These are phyloP conservation scores for Lophiostoma macrostomum DNA, from an alignment of 495 filamentous ascomycete genomes.

Conservation along the genomic window DNA sequence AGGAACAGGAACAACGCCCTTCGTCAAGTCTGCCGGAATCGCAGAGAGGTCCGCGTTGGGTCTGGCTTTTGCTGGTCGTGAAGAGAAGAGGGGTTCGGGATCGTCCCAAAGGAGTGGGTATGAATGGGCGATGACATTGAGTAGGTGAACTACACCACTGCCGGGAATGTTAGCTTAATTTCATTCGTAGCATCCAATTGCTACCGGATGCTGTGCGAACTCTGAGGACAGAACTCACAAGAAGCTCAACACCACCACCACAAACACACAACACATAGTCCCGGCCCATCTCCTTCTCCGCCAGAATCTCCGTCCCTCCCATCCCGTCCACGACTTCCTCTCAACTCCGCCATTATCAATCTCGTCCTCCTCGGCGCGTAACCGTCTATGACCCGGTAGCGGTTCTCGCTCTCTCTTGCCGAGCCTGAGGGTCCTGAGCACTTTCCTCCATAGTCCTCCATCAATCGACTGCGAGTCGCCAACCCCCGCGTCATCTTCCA, in stretches of 20 bases:
- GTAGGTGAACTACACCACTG: conserved; percentile 27
- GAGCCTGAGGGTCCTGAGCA: too few species aligned
- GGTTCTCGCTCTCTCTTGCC: too few species aligned
- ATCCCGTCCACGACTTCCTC: not conserved
- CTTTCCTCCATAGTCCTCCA: too few species aligned
- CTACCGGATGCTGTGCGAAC: conserved; percentile 2
- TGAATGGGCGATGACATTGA: conserved; percentile 52
- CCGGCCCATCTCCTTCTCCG: conserved; percentile 14
- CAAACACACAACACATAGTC: conserved; percentile 5
- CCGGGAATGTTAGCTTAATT: not conserved
- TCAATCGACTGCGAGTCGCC: too few species aligned
- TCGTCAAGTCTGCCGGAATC: conserved; percentile 75
- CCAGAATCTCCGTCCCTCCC: conserved; percentile 18
- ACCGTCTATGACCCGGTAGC: too few species aligned
- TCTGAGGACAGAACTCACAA: conserved; percentile 25
- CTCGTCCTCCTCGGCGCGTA: not conserved
- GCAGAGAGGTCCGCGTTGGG: conserved; percentile 49
- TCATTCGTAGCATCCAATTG: not conserved
- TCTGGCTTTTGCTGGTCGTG: conserved; percentile 53
- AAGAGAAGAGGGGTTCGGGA: conserved; percentile 54
- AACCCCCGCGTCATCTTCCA: conserved; percentile 28
- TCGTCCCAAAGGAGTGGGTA: conserved; percentile 55
- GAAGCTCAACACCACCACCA: conserved; percentile 18
- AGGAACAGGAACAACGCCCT: conserved; percentile 63
- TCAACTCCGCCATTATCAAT: conserved; percentile 3